Base-by-base conservation (phyloP, 2,329 filamentous ascomycete genomes). In the Aspergillus clavatus region DNA sequence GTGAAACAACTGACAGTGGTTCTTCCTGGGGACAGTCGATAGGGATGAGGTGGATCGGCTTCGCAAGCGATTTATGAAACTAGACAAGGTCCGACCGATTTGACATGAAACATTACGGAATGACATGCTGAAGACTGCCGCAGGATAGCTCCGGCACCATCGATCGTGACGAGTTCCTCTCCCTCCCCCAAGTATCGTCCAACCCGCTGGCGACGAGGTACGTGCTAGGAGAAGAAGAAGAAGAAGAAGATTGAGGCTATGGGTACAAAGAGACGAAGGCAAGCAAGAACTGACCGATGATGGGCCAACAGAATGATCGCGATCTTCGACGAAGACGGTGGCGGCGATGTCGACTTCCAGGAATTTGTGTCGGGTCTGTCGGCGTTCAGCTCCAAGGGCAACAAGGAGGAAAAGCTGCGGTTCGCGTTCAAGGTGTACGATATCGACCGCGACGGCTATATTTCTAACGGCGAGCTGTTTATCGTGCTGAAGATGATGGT, bases 401-500 rank as follows among this genome's bases (percentile, higher is more conserved):
- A 97, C 76, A 97, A 98, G 77, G 89, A 96, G 72, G 91, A 98
- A 75, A 98, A 98, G 77, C 80, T 97, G 54, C 84, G 83, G 43
- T 98, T 98, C 65, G 93, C 93, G 36, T 98, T 98, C 81, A 95
- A 96, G 72, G 93, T 98, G 50, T 98, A 98, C 77, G 93, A 98
- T 69, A 97, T 98, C 63, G 93, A 98, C 72, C 88, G 93, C 49
- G 93, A 98, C 70, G 93, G 93, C 19, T 98, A 87, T 74, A 98
- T 98, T 65, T 95, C 88, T 76, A 98, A 98, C 71, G 93, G 93
- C 61, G 93, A 98, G 76, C 81, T 98, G 41, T 98, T 97, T 71
- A 97, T 98, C 62, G 93, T 98, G 63, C 79, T 98, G 62, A 98
- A 98, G 86, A 98, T 98, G 93, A 98, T 98, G 93, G 93, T 98